Evolutionary conservation across 2,329 filamentous ascomycete species (phyloP), one percentile per base, ranked within the genome.

Genomic region (Clarireedia hainanense): DNA sequence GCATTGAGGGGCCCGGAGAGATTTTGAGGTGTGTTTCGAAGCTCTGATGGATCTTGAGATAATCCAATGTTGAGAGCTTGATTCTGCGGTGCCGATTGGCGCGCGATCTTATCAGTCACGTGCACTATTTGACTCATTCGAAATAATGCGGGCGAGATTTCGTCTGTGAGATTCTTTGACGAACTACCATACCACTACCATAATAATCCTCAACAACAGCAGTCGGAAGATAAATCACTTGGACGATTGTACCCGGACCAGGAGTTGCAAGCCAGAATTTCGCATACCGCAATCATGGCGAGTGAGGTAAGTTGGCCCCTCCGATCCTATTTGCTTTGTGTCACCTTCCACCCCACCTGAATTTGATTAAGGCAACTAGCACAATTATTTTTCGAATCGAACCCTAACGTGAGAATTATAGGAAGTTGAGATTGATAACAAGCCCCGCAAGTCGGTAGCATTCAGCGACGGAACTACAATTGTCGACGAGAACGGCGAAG

Each of bases 371-470:
- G 14, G 14, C 46, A 34, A 57, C 49, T 50, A 60, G 15, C 20
- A 42, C 39, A 42, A 42, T 20, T 5, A 20, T n/a, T 42, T 51
- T 43, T 47, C 47, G 26, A 47, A 58, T 55, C 55, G 55, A 43
- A 56, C 30, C 48, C 30, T 34, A 43, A 42, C 40, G 49, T 43
- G 53, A 51, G 69, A 64, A 4, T 17, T 20, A 42, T 42, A n/a
- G 39, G 20, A 42, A 34, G 30, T 34, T 5, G 65, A 67, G 57
- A 57, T 56, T 45, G 56, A 67, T 45, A 62, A 65, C 20, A 91
- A 88, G 73, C 84, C 86, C 68, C 88, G 91, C 75, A 96, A 97
- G 76, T 95, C 90, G 47, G 92, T 97, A 68, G 86, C 91, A 63
- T 97, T 97, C 73, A 91, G 86, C 71, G 88, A 94, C 74, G 89